Base-by-base conservation (phyloP, 768 basidiomycete genomes). In the Clavaria fumosa region DNA sequence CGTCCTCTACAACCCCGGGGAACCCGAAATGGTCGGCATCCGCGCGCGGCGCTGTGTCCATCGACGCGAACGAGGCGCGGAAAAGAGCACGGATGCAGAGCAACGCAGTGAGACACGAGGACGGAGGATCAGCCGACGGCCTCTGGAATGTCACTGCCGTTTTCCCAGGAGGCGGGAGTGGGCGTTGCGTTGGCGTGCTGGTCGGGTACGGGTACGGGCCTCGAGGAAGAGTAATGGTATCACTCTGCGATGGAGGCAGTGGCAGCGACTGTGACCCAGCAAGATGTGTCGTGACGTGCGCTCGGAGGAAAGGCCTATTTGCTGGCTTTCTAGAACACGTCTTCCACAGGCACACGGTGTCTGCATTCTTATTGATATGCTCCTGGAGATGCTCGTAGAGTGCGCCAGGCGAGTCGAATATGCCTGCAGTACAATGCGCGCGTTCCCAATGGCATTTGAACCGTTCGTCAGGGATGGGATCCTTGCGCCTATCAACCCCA, bases 11-110 rank as follows among this genome's bases (percentile, higher is more conserved):
- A 15, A 84, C 38, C 0, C 80, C 86, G 4, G 90, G 90, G 54
- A 93, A 85, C 0, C 89, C 89, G 54, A 90, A 93, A 45, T 84
- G 81, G 41, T 91, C 85, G 15, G 70, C 78, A 50, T 84, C 79
- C 2, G 66, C 75, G 19, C 81, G 67, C 22, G 82, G 81, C 0
- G 69, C 69, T 31, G 58, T 62, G 45, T 83, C 82, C 5, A 65
- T 61, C 4, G 78, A 71, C 14, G 78, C 76, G 48, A 86, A 85
- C 1, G 88, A 72, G 4, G 74, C 70, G 31, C 83, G 69, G 53
- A 85, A 90, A 14, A 93, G 64, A 41, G 88, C 75, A 6, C 90
- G 80, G 33, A 91, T 69, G 43, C 84, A 73, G 17, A 91, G 69
- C 11, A 90, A 59, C 2, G 89, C 79, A 0, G 84, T 80, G 23